Evolutionary conservation across 805 yeast genomes (phyloP), one percentile per base, ranked within the genome.

Genomic region (Diddensiella santjacobensis): DNA sequence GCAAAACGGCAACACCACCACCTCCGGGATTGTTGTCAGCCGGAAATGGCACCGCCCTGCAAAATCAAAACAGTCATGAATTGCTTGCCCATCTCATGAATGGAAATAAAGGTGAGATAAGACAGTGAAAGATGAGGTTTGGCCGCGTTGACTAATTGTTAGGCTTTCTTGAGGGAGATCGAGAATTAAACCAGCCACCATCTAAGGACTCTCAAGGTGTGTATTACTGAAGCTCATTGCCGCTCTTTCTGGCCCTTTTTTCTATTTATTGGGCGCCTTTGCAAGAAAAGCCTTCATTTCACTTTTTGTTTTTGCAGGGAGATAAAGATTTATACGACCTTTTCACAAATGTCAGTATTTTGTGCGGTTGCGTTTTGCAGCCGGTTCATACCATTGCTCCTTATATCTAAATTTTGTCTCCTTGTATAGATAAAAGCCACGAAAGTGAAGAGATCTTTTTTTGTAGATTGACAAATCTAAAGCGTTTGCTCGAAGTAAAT

Each of bases 31-130:
- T 83, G 57, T 78, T 80, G 57, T 53, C 60, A 30, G 51, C 13
- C 57, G 62, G 51, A 42, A 52, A 37, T 35, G 45, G 44, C 43
- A 43, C 46, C 15, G 44, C 48, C 31, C 44, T 36, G 40, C 47
- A 57, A 52, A 51, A 50, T 45, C 59, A 58, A 47, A 80, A 85
- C 42, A 83, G 90, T 51, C 81, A 88, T 36, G 96, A 88, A 62
- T 74, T 89, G 60, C 74, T 89, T 58, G 87, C 81, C 49, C 96
- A 88, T 65, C 72, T 89, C 62, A 83, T 89, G 81, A 83, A 83
- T 58, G 95, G 95, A 23, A 86, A 84, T 43, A 43, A 40, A 44
- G 51, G 53, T 53, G 44, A 45, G 52, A 26, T 24, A 17, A 29
- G 43, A 15, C 44, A 24, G 37, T 29, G 29, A 17, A 38, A 6